Percentiles rank a stretch among this genome's conserved stretches.
Conservation (phyloP, 345 rosid species). For the Punica granatum region DNA sequence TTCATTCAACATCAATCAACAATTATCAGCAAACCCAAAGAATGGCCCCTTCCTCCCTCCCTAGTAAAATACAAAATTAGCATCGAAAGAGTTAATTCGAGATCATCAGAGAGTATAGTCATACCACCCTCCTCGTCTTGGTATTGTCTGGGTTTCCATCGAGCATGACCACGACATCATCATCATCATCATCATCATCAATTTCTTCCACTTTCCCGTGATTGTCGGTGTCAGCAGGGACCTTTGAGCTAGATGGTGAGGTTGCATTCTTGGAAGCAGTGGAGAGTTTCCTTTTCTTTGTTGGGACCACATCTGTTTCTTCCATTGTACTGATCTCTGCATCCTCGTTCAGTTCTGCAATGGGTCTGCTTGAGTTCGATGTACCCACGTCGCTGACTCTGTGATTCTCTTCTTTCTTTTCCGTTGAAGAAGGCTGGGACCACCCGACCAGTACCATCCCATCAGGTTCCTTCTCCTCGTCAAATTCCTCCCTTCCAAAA, state of each 20-base stretch:
- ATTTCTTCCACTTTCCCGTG: constrained; percentile 38
- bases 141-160: constrained; percentile 25
- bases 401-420: constrained; percentile 26
- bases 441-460: constrained; percentile 93
- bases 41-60: constrained; percentile 18
- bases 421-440: constrained; percentile 47
- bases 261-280: background rate
- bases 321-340: constrained; percentile 4
- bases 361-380: constrained; percentile 28
- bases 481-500: constrained; percentile 70
- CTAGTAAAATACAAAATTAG: constrained; percentile 36
- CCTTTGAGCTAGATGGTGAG: constrained; percentile 12
- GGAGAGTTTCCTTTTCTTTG: constrained; percentile 16
- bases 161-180: constrained; percentile 27
- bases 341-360: background rate
- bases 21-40: constrained; percentile 34
- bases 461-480: constrained; percentile 94
- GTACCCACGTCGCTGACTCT: constrained; percentile 48
- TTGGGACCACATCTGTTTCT: background rate
- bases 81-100: constrained; percentile 19
- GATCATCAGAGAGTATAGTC: background rate
- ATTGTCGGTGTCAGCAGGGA: constrained; percentile 20
- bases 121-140: constrained; percentile 41
- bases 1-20: background rate
- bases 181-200: constrained; percentile 42